A percentile compares a stretch with the other conserved stretches of the same genome.
Evolutionary conservation across 441 rosid species (phyloP).

Genomic region (Adansonia grandidieri): DNA sequence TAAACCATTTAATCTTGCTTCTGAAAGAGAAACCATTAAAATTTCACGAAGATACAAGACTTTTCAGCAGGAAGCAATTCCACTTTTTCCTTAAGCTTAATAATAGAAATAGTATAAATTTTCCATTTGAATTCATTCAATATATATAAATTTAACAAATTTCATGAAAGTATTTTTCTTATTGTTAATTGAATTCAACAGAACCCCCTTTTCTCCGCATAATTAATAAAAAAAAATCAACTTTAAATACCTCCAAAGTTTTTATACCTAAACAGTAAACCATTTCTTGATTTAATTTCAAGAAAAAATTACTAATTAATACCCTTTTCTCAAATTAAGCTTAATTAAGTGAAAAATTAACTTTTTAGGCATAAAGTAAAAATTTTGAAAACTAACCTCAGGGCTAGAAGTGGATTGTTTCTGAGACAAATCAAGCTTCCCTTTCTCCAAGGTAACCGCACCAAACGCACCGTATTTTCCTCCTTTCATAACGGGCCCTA

Average conservation of each 20-base stretch:
- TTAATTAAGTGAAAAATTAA: not conserved
- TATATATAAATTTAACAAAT: not conserved
- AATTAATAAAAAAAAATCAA: not conserved
- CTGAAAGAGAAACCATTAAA: not conserved
- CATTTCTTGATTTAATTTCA: not conserved
- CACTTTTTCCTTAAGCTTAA: not conserved
- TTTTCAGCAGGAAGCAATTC: not conserved
- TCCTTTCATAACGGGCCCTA: conserved; percentile 74
- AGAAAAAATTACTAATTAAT: not conserved
- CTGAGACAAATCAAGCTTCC: conserved; percentile 73
- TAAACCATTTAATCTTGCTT: not conserved
- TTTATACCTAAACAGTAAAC: not conserved
- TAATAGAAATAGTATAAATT: too few relatives aligned
- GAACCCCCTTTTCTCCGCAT: not conserved
- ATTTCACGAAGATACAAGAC: not conserved
- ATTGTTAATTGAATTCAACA: not conserved
- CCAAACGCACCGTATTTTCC: conserved; percentile 65
- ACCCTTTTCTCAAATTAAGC: not conserved
- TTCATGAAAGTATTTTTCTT: not conserved
- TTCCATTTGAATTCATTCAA: not conserved
- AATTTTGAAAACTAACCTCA: conserved; percentile 54
- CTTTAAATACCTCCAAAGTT: not conserved
- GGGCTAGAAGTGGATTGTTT: conserved; percentile 60
- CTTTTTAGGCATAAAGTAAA: not conserved
- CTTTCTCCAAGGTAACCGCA: conserved; percentile 85